A percentile compares a stretch with the other conserved stretches of the same genome.
These are phyloP conservation scores for Cladorrhinum sp. DNA, from an alignment of 2,329 filamentous ascomycete species.

Conservation along the genomic window DNA sequence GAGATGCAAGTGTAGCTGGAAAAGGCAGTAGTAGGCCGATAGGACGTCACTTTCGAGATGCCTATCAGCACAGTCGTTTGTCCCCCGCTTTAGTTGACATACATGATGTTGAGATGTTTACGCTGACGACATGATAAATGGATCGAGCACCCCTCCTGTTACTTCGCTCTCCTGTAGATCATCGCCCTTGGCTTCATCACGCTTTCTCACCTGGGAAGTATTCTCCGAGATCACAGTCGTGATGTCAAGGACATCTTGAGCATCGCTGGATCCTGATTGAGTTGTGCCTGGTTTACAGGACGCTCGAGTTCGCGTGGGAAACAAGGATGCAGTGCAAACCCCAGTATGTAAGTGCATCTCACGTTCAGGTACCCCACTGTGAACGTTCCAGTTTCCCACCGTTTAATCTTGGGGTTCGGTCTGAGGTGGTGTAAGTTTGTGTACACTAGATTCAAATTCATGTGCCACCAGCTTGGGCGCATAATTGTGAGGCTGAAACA, in stretches of 20 bases:
- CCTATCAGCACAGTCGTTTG: neutral
- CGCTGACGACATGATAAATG: slow-evolving; percentile 12
- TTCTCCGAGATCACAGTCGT: neutral
- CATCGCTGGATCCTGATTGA: no score
- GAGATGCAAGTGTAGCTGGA: neutral
- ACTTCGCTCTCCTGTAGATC: slow-evolving; percentile 4
- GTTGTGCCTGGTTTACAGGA: no score
- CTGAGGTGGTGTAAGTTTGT: neutral
- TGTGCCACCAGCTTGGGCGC: no score
- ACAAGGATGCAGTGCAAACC: neutral
- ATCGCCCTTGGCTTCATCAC: neutral
- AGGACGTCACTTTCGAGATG: neutral
- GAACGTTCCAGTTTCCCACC: no score
- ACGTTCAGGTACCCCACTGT: neutral
- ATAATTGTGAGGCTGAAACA: neutral
- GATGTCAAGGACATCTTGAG: neutral
- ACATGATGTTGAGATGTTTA: neutral
- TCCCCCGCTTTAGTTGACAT: neutral
- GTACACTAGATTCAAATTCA: neutral
- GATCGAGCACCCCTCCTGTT: neutral
- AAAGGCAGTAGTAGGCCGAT: neutral
- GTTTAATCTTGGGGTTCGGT: no score
- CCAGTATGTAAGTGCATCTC: neutral
- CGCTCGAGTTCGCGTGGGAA: neutral
- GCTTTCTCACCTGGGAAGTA: neutral